Percentiles rank a stretch among this genome's conserved stretches.
Conservation (phyloP, 2,329 filamentous ascomycete species). For the Sporothrix schenckii region DNA sequence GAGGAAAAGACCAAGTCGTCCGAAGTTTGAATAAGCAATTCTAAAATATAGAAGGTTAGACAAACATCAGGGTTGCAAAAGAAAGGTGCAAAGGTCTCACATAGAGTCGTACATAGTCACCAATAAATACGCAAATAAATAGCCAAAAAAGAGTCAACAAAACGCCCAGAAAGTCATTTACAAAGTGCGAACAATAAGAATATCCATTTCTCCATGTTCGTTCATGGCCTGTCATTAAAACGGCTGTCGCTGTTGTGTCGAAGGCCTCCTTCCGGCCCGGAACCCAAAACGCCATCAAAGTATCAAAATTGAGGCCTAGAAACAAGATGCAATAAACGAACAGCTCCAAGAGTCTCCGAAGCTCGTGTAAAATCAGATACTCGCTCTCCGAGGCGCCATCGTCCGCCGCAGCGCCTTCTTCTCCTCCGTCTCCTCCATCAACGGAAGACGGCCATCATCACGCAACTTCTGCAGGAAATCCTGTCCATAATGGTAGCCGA, state of each 20-base stretch:
- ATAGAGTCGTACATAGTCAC: background rate
- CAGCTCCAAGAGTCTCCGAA: background rate
- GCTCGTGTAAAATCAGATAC: conserved; percentile 56
- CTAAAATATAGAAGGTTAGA: background rate
- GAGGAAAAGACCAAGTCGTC: conserved; percentile 28
- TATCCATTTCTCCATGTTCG: background rate
- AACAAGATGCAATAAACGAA: background rate
- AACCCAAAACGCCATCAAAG: background rate
- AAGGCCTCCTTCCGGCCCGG: no score
- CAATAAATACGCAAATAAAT: background rate
- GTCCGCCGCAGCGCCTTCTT: conserved; percentile 76
- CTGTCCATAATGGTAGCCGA: conserved; percentile 85
- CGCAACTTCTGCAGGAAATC: conserved; percentile 76
- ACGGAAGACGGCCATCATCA: conserved; percentile 73
- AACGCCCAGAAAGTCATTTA: background rate
- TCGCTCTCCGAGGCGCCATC: conserved; percentile 77
- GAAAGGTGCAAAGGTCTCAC: background rate
- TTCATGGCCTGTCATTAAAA: conserved; percentile 5
- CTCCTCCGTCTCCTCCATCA: conserved; percentile 72
- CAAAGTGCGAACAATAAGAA: background rate
- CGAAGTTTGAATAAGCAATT: background rate
- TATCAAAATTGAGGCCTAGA: background rate
- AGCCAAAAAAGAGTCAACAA: background rate
- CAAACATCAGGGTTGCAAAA: background rate
- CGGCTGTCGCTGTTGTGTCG: background rate